Conservation (phyloP, 169 alveolate species). For the Babesia microti region DNA sequence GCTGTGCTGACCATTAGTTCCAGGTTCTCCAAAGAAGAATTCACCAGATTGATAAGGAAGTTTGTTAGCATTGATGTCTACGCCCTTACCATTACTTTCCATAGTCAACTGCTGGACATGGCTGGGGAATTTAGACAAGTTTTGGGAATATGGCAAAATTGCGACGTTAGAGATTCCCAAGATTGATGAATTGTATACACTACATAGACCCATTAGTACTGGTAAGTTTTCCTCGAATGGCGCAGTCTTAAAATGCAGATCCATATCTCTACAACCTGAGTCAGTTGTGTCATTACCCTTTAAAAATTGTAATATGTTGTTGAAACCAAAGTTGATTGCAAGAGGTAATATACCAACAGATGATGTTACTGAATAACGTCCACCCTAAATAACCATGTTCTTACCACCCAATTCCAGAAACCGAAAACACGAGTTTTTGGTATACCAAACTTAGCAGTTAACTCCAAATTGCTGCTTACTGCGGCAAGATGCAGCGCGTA, state of each 20-base stretch:
- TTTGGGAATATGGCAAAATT: constrained; percentile 94
- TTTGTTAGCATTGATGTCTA: constrained; percentile 67
- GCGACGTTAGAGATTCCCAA: constrained; percentile 82
- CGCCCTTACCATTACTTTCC: constrained; percentile 95
- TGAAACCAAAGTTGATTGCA: constrained; percentile 82
- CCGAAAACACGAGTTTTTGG: constrained; percentile 87
- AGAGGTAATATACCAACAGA: constrained; percentile 98
- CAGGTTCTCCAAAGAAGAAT: constrained; percentile 98
- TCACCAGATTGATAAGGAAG: constrained; percentile 79
- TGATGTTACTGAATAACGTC: constrained; percentile 92
- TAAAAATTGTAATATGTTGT: constrained; percentile 69
- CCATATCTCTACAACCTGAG: constrained; percentile 74
- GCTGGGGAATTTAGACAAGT: constrained; percentile 83
- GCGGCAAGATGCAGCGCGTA: constrained; percentile 80
- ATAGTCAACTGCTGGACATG: constrained; percentile 93
- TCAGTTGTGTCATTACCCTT: constrained; percentile 53
- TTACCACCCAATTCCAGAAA: constrained; percentile 98
- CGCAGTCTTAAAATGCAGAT: constrained; percentile 72
- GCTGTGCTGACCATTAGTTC: constrained; percentile 96
- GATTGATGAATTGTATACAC: constrained; percentile 86
- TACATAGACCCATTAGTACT: constrained; percentile 82
- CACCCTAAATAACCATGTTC: constrained; percentile 69
- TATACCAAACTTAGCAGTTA: constrained; percentile 87
- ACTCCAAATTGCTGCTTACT: constrained; percentile 82
- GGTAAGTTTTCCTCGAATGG: constrained; percentile 79